Conservation (phyloP, 2,329 filamentous ascomycete species). For the Fusarium staphyleae region DNA sequence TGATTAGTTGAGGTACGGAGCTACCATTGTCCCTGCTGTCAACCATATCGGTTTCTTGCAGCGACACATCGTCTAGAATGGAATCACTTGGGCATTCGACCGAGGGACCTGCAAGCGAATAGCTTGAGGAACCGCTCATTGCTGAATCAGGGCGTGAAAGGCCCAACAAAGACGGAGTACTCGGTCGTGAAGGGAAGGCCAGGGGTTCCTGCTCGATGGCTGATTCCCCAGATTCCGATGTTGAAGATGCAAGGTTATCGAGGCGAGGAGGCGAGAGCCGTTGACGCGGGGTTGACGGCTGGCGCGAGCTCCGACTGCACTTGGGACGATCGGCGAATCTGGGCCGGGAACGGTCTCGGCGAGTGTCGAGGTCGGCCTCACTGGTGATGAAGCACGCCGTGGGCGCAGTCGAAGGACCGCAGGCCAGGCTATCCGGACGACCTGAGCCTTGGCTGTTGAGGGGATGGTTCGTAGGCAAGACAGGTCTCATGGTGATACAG, state of each 20-base stretch:
- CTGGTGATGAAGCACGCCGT: slow-evolving; percentile 48
- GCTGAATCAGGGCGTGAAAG: slow-evolving; percentile 42
- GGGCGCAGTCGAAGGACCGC: slow-evolving; percentile 34
- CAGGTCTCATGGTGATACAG: slow-evolving; percentile 39
- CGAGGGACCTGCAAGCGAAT: slow-evolving; percentile 57
- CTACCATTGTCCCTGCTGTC: slow-evolving; percentile 30
- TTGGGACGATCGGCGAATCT: slow-evolving; percentile 34
- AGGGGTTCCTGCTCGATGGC: slow-evolving; percentile 28
- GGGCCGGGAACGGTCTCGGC: slow-evolving; percentile 36
- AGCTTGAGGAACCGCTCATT: slow-evolving; percentile 58
- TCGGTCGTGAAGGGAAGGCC: slow-evolving; percentile 35
- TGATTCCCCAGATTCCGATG: slow-evolving; percentile 25
- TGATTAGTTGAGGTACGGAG: slow-evolving; percentile 81
- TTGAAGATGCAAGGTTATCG: slow-evolving; percentile 24
- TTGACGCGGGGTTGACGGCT: slow-evolving; percentile 29
- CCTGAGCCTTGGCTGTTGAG: slow-evolving; percentile 30
- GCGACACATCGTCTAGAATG: slow-evolving; percentile 24
- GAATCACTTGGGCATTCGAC: slow-evolving; percentile 41
- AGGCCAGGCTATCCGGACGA: slow-evolving; percentile 32
- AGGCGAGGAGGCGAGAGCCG: slow-evolving; percentile 23
- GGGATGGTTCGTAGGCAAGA: slow-evolving; percentile 33
- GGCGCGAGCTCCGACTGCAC: slow-evolving; percentile 26
- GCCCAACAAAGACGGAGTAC: slow-evolving; percentile 40
- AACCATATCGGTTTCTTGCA: slow-evolving; percentile 25
- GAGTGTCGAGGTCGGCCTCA: slow-evolving; percentile 44